Percentiles rank a stretch among this genome's conserved stretches.
These are phyloP conservation scores for Mycena filopes DNA, from an alignment of 768 basidiomycete genomes.

Conservation along the genomic window DNA sequence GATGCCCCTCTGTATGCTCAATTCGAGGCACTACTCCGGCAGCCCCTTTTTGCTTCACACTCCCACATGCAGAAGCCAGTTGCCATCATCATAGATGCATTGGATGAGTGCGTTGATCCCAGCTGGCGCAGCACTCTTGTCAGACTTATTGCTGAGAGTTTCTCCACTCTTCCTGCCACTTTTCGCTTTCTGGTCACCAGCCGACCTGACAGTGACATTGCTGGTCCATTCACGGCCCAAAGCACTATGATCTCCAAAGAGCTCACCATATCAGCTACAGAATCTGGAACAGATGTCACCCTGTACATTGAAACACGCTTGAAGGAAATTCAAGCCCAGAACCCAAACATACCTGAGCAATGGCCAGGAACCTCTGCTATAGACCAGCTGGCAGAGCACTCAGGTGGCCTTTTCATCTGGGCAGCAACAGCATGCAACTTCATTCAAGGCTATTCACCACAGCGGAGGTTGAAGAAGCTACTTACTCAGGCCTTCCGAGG, in stretches of 20 bases:
- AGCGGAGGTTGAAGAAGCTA: no score
- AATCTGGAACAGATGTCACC: conserved; percentile 13
- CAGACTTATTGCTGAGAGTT: conserved; percentile 25
- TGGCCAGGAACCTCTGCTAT: conserved; percentile 23
- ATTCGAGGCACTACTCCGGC: conserved; percentile 2
- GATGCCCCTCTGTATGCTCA: conserved; percentile 10
- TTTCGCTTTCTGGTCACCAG: conserved; percentile 37
- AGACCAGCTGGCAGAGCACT: conserved; percentile 4
- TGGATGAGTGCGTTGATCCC: conserved; percentile 36
- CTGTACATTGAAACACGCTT: conserved; percentile 13
- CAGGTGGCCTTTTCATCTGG: conserved; percentile 40
- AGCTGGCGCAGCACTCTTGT: conserved; percentile 27
- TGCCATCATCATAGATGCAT: conserved; percentile 38
- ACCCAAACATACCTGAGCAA: no score
- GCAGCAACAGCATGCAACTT: conserved; percentile 32
- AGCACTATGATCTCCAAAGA: no score
- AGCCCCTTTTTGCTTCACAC: conserved; percentile 7
- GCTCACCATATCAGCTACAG: neutral
- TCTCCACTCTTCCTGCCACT: conserved; percentile 21
- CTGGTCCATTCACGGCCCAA: no score
- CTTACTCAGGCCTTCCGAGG: neutral
- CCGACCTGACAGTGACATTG: conserved; percentile 33
- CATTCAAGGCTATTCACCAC: conserved; percentile 28
- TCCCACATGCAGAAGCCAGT: conserved; percentile 15
- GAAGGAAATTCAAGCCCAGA: neutral